Evolutionary conservation across 768 basidiomycete genomes (phyloP), one percentile per base, ranked within the genome.

Genomic region (Neoboletus magnificus): DNA sequence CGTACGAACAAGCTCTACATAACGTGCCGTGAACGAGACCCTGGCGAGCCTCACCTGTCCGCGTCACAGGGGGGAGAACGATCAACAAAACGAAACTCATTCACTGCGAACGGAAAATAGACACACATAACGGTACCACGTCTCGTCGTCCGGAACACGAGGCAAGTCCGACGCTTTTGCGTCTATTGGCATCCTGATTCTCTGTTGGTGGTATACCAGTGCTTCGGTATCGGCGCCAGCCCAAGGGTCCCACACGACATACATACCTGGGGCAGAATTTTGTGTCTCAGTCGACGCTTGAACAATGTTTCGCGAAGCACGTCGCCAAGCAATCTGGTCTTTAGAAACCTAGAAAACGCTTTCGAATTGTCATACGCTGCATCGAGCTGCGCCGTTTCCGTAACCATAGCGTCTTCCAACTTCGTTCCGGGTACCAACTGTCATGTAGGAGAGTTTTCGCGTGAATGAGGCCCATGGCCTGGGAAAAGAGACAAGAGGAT

Each of bases 291-390:
- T 62, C 61, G 71, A 51, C 56, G 61, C 51, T 55, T 72, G 59
- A 63, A 62, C 49, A 2, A 65, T 23, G 33, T 37, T 45, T 65
- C 51, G 59, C 62, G 39, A 43, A 66, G 36, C 61, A 62, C 45
- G 5, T 56, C 36, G 13, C 63, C 39, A 4, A 74, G n/a, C 1
- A 63, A 55, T 41, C 65, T 52, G 10, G 60, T 52, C 29, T 65
- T 65, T 43, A 78, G 51, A 57, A 67, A 78, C 43, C 25, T 56
- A 1, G 61, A 47, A 57, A 79, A 79, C 0, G 73, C 58, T 36
- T 61, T 57, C 16, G 77, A 77, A 55, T 74, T 78, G 45, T 79
- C 77, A 47, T 79, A 74, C n/a, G 72, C 35, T 1, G 58, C 61
- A 16, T 70, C 56, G 10, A 68, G 48, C 36, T 45, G 20, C 13